Conservation (phyloP, 371 early-diverging fungal genomes). For the Phascolomyces articulosus region DNA sequence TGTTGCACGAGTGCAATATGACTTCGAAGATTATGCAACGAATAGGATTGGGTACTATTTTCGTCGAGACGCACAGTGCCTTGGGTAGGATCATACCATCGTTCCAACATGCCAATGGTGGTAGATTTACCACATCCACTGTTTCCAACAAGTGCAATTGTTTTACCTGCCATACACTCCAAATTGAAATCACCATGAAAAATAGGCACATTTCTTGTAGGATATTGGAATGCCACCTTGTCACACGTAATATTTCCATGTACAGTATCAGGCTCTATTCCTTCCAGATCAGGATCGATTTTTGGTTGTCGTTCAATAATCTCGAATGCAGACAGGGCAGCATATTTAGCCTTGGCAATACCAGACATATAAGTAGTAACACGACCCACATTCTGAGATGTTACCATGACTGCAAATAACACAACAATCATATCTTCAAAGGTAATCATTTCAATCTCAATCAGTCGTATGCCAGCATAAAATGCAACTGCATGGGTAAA, state of each 20-base stretch:
- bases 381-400: constrained; percentile 68
- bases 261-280: constrained; percentile 71
- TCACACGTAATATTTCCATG: constrained; percentile 60
- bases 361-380: constrained; percentile 58
- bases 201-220: constrained; percentile 77
- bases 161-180: constrained; percentile 72
- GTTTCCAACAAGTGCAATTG: constrained; percentile 81
- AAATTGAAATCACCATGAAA: constrained; percentile 76
- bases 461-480: constrained; percentile 58
- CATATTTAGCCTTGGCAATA: constrained; percentile 76
- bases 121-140: constrained; percentile 90
- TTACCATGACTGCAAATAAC: constrained; percentile 74
- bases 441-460: constrained; percentile 33
- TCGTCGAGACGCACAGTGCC: constrained; percentile 73
- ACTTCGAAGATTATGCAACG: constrained; percentile 63
- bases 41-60: constrained; percentile 61
- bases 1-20: constrained; percentile 88
- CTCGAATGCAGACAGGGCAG: constrained; percentile 77
- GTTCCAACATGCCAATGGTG: constrained; percentile 78
- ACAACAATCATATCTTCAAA: constrained; percentile 60
- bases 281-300: constrained; percentile 75
- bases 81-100: constrained; percentile 80
- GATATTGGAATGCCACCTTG: constrained; percentile 79
- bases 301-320: constrained; percentile 70
- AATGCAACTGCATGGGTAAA: constrained; percentile 65